phyloP scores from a whole-genome alignment of 2,329 filamentous ascomycete species.

The Cladophialophora bantiana region DNA sequence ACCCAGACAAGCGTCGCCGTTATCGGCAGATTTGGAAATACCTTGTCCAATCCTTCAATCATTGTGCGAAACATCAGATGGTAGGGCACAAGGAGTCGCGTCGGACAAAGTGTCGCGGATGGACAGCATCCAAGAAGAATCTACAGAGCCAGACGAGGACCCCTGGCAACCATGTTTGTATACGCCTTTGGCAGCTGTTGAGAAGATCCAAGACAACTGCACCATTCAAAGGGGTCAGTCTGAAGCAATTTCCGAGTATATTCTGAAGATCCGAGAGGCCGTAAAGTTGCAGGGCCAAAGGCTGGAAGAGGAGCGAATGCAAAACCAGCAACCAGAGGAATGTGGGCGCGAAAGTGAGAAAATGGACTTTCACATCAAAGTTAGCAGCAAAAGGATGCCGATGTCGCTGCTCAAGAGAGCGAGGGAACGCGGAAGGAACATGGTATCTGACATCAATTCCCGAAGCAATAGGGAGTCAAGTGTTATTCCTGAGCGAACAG shows the following conservation, averaged over 20 bases:
- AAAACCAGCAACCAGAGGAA: slow-evolving; percentile 1
- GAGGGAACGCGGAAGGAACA: slow-evolving; percentile 14
- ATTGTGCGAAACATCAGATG: slow-evolving; percentile 5
- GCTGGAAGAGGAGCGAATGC: slow-evolving; percentile 1
- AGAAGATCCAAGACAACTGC: neutral
- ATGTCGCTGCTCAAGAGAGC: neutral
- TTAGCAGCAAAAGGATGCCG: slow-evolving; percentile 6
- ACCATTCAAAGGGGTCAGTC: neutral
- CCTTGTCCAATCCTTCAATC: slow-evolving; percentile 14
- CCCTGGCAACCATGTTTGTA: slow-evolving; percentile 9
- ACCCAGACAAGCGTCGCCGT: slow-evolving; percentile 5
- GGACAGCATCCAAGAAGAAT: slow-evolving; percentile 22
- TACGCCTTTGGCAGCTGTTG: neutral
- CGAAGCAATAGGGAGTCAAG: slow-evolving; percentile 1
- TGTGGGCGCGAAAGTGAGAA: slow-evolving; percentile 39
- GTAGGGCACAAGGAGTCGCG: neutral
- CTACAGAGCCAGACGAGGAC: slow-evolving; percentile 15
- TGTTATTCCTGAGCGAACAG: neutral
- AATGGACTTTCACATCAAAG: slow-evolving; percentile 50
- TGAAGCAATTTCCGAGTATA: slow-evolving; percentile 19
- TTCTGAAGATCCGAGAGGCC: slow-evolving; percentile 22
- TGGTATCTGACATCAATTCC: slow-evolving; percentile 2
- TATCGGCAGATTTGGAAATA: slow-evolving; percentile 13
- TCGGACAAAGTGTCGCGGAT: slow-evolving; percentile 15
- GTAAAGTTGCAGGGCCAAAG: slow-evolving; percentile 21